Evolutionary conservation across 306 rosid genomes (phyloP), one percentile per base, ranked within the genome.

Genomic region (Malus fusca): DNA sequence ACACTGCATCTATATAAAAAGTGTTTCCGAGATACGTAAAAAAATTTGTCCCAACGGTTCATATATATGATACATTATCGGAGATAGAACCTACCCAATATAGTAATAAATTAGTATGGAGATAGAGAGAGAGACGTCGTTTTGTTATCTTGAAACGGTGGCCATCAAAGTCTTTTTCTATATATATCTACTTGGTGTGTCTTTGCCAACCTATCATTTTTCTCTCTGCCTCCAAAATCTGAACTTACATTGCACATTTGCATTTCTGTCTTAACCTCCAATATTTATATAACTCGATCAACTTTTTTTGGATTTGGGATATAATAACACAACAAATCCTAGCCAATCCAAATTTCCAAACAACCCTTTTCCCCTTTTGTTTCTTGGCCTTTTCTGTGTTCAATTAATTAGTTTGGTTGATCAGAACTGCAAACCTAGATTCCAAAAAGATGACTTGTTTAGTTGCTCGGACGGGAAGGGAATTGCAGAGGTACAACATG

Each of bases 401-500:
- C 55, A 48, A 48, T 48, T 15, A 14, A 48, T 48, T 15, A 14
- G 21, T 15, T 48, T 48, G 55, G 21, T 48, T 48, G 55, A 48
- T 48, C 55, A 48, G 55, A 60, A 25, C 11, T 25, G 33, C 66
- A 12, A 13, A 3, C 65, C 69, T 4, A 65, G 46, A 42, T 68
- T 72, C 21, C 35, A 7, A 25, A 51, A 46, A 28, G 22, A 91
- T 94, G 95, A 86, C 83, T 75, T 92, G 97, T 64, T 52, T 95
- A 84, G 89, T 88, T 67, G 90, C 99, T 77, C 96, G 99, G 8
- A 78, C 97, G 0, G 99, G 97, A 81, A 88, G 99, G 55, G 90
- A 90, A 70, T 84, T 88, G 83, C 99, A 95, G 83, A 84, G 99
- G 68, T 95, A 95, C 78, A 81, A 83, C 65, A 79, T 87, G 96